These are phyloP conservation scores for Auricularia heimuer DNA, from an alignment of 768 basidiomycete species.

Conservation along the genomic window DNA sequence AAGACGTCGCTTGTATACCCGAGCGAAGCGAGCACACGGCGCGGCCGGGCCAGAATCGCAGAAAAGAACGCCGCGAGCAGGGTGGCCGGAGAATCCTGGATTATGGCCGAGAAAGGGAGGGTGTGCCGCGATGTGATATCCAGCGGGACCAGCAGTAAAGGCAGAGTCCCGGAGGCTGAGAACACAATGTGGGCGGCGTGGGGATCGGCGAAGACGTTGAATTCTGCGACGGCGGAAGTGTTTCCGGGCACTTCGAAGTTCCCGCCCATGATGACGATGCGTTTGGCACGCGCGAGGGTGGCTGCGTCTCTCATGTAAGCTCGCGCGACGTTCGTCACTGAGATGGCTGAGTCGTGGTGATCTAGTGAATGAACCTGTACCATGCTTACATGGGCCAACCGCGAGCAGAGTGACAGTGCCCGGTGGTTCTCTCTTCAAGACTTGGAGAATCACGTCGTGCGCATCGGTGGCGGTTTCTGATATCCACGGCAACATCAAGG, in stretches of 20 bases:
- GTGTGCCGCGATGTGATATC: slow-evolving; percentile 32
- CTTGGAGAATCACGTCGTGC: slow-evolving; percentile 11
- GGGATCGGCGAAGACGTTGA: slow-evolving; percentile 29
- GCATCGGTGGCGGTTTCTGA: slow-evolving; percentile 6
- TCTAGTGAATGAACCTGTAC: background rate
- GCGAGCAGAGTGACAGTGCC: slow-evolving; percentile 14
- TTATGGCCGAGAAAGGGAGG: slow-evolving; percentile 24
- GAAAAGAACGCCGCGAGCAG: slow-evolving; percentile 8
- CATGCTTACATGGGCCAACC: slow-evolving; percentile 14
- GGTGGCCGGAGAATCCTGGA: slow-evolving; percentile 17
- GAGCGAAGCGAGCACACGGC: slow-evolving; percentile 24
- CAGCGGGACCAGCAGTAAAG: slow-evolving; percentile 26
- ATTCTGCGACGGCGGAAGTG: slow-evolving; percentile 30
- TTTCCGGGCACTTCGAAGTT: slow-evolving; percentile 34
- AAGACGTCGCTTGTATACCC: slow-evolving; percentile 24
- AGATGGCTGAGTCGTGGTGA: background rate
- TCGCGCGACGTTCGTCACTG: slow-evolving; percentile 31
- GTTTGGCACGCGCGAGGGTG: slow-evolving; percentile 16
- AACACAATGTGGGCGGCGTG: slow-evolving; percentile 24
- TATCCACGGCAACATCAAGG: background rate
- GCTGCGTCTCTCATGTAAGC: slow-evolving; percentile 20
- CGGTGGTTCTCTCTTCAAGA: slow-evolving; percentile 10
- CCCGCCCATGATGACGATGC: slow-evolving; percentile 34
- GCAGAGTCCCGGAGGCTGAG: slow-evolving; percentile 6
- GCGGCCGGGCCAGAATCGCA: slow-evolving; percentile 26